Base-by-base conservation (phyloP, 2,329 filamentous ascomycete species). In the Colletotrichum chrysophilum region DNA sequence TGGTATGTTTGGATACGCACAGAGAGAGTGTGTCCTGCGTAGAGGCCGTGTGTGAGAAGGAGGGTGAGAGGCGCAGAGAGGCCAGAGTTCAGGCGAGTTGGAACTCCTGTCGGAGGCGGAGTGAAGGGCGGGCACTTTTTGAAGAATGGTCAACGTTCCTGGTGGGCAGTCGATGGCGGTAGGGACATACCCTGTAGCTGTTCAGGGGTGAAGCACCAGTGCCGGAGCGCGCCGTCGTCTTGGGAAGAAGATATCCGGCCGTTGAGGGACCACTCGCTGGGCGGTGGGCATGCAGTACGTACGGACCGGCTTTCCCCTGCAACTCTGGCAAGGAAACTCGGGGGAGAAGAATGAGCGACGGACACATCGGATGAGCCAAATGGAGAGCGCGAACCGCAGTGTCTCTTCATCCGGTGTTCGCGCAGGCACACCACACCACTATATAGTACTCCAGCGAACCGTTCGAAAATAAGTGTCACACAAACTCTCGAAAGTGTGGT, bases 401-500 rank as follows among this genome's bases (percentile, higher is more conserved):
- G 21, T 38, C 52, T 30, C 21, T 13, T n/a, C 68, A 43, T 71
- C 60, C 38, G 68, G 60, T 56, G 21, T 56, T 61, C 67, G 36
- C 36, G 24, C 43, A 30, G n/a, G 43, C n/a, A 52, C 43, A 52
- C 43, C 43, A 52, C 43, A 38, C 36, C 36, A 38, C 36, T 43
- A 43, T 18, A 38, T 9, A 38, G 38, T 52, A 52, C 43, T 30
- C 48, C 13, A 13, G 32, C 52, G 30, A 61, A 16, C 21, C 68
- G 28, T 55, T 64, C 36, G 21, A 32, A 70, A 65, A 65, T 65
- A 60, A 70, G 38, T 30, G 67, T 71, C 34, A 71, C 68, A 71
- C 72, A 74, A 66, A 71, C 67, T 55, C 14, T 74, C 38, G 26
- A 58, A 73, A 30, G 58, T 68, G 67, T 52, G 48, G 70, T 75